Conservation (phyloP, 495 filamentous ascomycete genomes). For the Neurospora terricola region DNA sequence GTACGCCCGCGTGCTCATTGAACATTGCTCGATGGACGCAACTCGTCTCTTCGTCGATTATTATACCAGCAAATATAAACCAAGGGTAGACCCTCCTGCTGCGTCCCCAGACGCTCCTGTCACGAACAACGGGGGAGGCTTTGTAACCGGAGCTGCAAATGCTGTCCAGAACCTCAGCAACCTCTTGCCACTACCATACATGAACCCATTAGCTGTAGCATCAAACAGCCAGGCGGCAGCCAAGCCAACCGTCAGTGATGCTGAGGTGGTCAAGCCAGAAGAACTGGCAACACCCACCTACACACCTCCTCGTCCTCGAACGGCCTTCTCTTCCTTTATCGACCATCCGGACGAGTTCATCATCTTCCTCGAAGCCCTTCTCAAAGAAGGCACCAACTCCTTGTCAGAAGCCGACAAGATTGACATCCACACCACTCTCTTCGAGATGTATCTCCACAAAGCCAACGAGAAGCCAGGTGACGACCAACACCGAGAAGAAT, state of each 20-base stretch:
- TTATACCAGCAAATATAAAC: slow-evolving; percentile 75
- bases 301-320: slow-evolving; percentile 68
- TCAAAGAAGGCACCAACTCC: slow-evolving; percentile 44
- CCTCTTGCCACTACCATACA: slow-evolving; percentile 77
- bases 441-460: slow-evolving; percentile 94
- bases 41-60: slow-evolving; percentile 87
- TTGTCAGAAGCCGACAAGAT: slow-evolving; percentile 59
- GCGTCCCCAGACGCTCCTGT: slow-evolving; percentile 29
- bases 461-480: slow-evolving; percentile 61
- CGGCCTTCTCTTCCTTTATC: slow-evolving; percentile 92
- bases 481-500: slow-evolving; percentile 54
- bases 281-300: slow-evolving; percentile 36
- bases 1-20: slow-evolving; percentile 80
- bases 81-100: slow-evolving; percentile 54
- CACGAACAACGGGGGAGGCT: slow-evolving; percentile 25
- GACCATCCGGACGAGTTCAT: slow-evolving; percentile 89
- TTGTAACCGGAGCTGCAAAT: slow-evolving; percentile 51
- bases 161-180: slow-evolving; percentile 75
- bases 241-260: slow-evolving; percentile 30
- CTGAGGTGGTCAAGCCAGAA: slow-evolving; percentile 17
- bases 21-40: slow-evolving; percentile 68
- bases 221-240: slow-evolving; percentile 29
- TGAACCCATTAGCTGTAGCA: slow-evolving; percentile 48
- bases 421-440: slow-evolving; percentile 89
- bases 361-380: slow-evolving; percentile 76